Evolutionary conservation across 805 yeast genomes (phyloP), one percentile per base, ranked within the genome.

Genomic region (Zygosaccharomyces lentus): DNA sequence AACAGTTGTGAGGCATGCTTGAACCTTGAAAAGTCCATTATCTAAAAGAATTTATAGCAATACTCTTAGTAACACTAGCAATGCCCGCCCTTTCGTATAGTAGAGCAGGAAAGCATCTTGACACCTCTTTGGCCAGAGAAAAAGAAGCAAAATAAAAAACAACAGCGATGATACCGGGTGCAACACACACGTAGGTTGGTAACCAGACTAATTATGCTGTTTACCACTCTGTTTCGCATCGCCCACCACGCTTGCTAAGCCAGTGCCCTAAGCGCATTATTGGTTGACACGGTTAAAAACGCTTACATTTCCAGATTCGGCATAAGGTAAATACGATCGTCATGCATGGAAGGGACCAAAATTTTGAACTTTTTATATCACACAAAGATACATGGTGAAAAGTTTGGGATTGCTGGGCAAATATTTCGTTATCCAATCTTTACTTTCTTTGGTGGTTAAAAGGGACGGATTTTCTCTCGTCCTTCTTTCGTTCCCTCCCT

Each of bases 281-380:
- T 10, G 24, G 15, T 17, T 32, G 19, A 10, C 9, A 3, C 19
- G 34, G 16, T 27, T 13, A 29, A n/a, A 29, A n/a, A 29, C 23
- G 34, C 41, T 38, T 38, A 38, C 34, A 38, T 26, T 27, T 38
- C 41, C 31, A 4, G 21, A 15, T 27, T 9, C 4, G 34, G 41
- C 7, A 38, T 10, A 10, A 38, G 8, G 26, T 38, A 38, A 38
- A 38, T 15, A 38, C 32, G n/a, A 15, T 15, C 34, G 4, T 27
- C 26, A 26, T 38, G 41, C 41, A 38, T 38, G 26, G 41, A 38
- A 38, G 34, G 16, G 9, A 19, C 12, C 19, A 10, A 29, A 29
- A 10, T 29, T 29, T 29, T 10, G 16, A 29, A 10, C 32, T 29
- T 25, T 13, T 27, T 13, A 27, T 29, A 19, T 19, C 21, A 19